A percentile compares a stretch with the other conserved stretches of the same genome.
These are phyloP conservation scores for Catunica adiposa DNA, from an alignment of 2,329 filamentous ascomycete genomes.

Conservation along the genomic window DNA sequence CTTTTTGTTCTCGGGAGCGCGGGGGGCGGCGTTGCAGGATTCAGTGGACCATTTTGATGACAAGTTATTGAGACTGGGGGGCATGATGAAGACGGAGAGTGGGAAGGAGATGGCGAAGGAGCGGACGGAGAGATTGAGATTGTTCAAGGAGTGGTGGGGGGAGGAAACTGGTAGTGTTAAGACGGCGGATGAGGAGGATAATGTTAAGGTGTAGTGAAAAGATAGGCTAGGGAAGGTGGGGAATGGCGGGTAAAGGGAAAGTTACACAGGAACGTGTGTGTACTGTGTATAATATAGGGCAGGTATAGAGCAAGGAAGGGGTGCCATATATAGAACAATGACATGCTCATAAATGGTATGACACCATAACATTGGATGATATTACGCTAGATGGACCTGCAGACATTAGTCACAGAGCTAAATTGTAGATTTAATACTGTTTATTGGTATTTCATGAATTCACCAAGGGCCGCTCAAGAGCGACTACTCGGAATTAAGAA, in stretches of 20 bases:
- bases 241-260: not conserved
- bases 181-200: not conserved
- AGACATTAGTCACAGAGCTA: not conserved
- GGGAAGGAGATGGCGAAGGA: constrained; percentile 36
- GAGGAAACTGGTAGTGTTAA: constrained; percentile 26
- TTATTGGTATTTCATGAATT: constrained; percentile 1
- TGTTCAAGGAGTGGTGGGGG: constrained; percentile 42
- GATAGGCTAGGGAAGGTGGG: too few species aligned
- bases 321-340: not conserved
- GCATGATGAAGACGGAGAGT: constrained; percentile 46
- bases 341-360: not conserved
- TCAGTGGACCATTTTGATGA: constrained; percentile 61
- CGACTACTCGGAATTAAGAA: not conserved
- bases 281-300: not conserved
- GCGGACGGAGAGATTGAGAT: constrained; percentile 34
- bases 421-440: not conserved
- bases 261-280: not conserved
- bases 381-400: too few species aligned
- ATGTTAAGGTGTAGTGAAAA: not conserved
- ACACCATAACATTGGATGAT: too few species aligned
- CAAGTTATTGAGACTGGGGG: constrained; percentile 51
- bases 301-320: not conserved
- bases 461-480: not conserved
- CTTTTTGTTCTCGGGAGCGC: constrained; percentile 49
- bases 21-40: constrained; percentile 39